Evolutionary conservation across 1,284 basidiomycete genomes (phyloP), one percentile per base, ranked within the genome.

Genomic region (Ganoderma resinaceum): DNA sequence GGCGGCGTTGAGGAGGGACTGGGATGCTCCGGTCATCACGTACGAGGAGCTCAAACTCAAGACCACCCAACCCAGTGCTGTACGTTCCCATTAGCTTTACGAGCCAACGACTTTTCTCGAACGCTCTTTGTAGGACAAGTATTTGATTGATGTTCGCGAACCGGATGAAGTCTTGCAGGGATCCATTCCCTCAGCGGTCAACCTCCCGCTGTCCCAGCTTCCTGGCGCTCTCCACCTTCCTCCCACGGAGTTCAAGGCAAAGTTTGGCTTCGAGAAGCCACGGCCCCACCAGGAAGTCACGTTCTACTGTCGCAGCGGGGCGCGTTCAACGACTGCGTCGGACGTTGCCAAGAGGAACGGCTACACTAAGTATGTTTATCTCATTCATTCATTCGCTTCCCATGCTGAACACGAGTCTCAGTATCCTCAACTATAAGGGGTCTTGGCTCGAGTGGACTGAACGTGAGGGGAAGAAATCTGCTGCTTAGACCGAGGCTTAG

Each of bases 221-320:
- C 82, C 89, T 52, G 87, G 86, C 58, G 90, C 95, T 7, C 81
- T 99, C 61, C 84, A 89, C 73, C 81, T 93, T 66, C 80, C 85
- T 61, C 81, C 86, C 2, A 85, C 85, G 20, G 82, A 84, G 26
- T 96, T 95, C 83, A 84, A 87, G 72, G 80, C 83, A 69, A 88
- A 91, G 74, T 91, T 91, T 75, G 95, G 95, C 2, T 99, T 97
- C 80, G 83, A 90, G 63, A 96, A 98, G 80, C 98, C 98, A 6
- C 77, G 75, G 55, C 81, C 83, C 69, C 80, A 87, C 67, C 94
- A 98, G 78, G 93, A 96, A 76, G 83, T 99, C 46, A 88, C 95
- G 43, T 97, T 99, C 79, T 99, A 98, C 83, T 99, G 98, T 81
- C 87, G 97, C 66, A 95, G 94, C 67, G 98, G 98, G 11, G 91